These are phyloP conservation scores for Plectosphaerella cucumerina DNA, from an alignment of 2,329 filamentous ascomycete genomes.

Conservation along the genomic window DNA sequence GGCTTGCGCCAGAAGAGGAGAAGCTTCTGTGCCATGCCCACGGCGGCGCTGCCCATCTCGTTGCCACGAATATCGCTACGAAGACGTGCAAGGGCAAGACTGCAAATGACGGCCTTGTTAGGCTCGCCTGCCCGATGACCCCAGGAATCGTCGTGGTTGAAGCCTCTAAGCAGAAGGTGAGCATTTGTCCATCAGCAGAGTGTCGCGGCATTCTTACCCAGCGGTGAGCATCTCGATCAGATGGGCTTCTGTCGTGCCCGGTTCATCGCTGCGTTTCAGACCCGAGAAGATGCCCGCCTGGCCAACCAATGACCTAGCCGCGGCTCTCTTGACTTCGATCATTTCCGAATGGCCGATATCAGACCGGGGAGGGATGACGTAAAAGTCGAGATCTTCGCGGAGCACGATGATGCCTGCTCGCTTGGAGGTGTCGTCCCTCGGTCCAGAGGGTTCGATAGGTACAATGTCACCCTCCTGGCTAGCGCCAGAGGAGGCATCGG, in stretches of 20 bases:
- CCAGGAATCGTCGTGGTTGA: slow-evolving; percentile 94
- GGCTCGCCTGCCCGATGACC: slow-evolving; percentile 96
- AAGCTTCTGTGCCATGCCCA: slow-evolving; percentile 98
- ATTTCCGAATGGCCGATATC: slow-evolving; percentile 87
- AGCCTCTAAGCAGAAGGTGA: slow-evolving; percentile 59
- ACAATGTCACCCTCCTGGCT: slow-evolving; percentile 59
- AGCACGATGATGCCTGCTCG: slow-evolving; percentile 97
- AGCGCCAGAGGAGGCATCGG: slow-evolving; percentile 62
- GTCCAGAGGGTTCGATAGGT: slow-evolving; percentile 67
- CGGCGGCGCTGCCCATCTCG: slow-evolving; percentile 69
- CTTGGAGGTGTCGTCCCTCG: slow-evolving; percentile 72
- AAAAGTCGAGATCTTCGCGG: slow-evolving; percentile 95
- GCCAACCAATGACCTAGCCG: slow-evolving; percentile 76
- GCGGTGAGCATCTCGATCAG: slow-evolving; percentile 99
- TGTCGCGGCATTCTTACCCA: slow-evolving; percentile 59
- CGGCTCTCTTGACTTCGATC: slow-evolving; percentile 93
- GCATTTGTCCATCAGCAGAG: neutral
- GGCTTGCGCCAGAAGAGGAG: slow-evolving; percentile 98
- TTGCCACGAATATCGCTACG: slow-evolving; percentile 87
- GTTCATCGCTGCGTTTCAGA: slow-evolving; percentile 89
- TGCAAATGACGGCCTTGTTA: slow-evolving; percentile 98
- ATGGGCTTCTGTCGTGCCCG: slow-evolving; percentile 94
- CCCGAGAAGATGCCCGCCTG: slow-evolving; percentile 97
- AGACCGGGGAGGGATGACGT: slow-evolving; percentile 81
- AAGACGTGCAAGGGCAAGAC: slow-evolving; percentile 85